Conservation (phyloP, 2,329 filamentous ascomycete species). For the Trichophyton simii region DNA sequence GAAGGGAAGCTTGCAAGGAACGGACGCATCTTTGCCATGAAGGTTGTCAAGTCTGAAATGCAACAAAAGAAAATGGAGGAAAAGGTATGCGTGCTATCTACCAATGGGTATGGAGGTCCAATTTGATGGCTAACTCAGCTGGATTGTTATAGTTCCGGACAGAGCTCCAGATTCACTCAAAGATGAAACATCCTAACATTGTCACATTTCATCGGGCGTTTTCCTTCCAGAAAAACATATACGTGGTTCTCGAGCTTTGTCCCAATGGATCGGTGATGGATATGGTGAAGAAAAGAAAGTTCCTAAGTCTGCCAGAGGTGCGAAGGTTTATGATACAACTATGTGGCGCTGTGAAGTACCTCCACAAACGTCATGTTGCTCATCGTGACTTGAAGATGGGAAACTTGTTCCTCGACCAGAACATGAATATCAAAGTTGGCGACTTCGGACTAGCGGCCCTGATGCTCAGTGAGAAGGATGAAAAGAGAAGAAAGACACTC, state of each 20-base stretch:
- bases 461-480: conserved; percentile 79
- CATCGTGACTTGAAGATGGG: conserved; percentile 97
- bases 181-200: conserved; percentile 90
- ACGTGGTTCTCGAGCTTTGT: conserved; percentile 86
- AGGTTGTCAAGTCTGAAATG: conserved; percentile 40
- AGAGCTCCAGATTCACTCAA: conserved; percentile 95
- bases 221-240: conserved; percentile 76
- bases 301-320: conserved; percentile 84
- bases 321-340: conserved; percentile 90
- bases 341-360: conserved; percentile 92
- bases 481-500: conserved; percentile 75
- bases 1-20: conserved; percentile 35
- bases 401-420: conserved; percentile 84
- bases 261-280: conserved; percentile 95
- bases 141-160: conserved; percentile 46
- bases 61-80: conserved; percentile 41
- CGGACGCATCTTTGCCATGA: conserved; percentile 37
- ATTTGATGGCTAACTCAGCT: conserved; percentile 8
- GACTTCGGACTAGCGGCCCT: conserved; percentile 93
- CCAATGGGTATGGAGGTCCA: neutral
- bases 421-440: conserved; percentile 97
- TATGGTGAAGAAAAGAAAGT: conserved; percentile 86
- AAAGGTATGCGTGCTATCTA: conserved; percentile 27
- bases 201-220: conserved; percentile 94
- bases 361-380: conserved; percentile 90